These are phyloP conservation scores for Phytophthora melonis DNA, from an alignment of 352 stramenopile species.

Conservation along the genomic window DNA sequence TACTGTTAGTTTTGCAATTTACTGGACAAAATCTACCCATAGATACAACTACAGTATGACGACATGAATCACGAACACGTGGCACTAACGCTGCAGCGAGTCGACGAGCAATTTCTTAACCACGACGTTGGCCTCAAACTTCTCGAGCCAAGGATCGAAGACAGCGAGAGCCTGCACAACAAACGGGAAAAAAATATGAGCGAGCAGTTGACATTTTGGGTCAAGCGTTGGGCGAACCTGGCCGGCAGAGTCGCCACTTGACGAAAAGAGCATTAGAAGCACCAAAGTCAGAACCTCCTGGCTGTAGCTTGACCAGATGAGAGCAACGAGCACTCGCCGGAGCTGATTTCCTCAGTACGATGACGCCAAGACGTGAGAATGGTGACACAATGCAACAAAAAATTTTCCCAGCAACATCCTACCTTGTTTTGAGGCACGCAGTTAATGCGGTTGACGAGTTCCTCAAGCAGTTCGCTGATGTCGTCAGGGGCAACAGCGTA, in stretches of 20 bases:
- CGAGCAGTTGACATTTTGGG: too few species aligned
- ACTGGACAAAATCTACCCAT: too few species aligned
- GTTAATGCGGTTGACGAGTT: neutral
- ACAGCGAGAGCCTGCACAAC: conserved; percentile 3
- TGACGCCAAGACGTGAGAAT: neutral
- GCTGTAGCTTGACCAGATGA: neutral
- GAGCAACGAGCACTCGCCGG: neutral
- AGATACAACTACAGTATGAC: too few species aligned
- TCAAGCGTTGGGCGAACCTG: neutral
- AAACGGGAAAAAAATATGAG: neutral
- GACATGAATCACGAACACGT: neutral
- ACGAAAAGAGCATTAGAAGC: conserved; percentile 3
- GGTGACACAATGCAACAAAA: neutral
- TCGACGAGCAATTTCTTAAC: neutral
- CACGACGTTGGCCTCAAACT: conserved; percentile 12
- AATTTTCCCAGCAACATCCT: neutral
- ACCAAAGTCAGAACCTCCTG: neutral
- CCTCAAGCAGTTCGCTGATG: neutral
- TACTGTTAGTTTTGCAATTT: too few species aligned
- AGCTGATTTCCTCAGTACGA: neutral
- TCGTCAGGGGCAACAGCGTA: neutral
- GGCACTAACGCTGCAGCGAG: neutral
- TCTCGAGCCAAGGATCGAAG: neutral
- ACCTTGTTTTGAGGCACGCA: neutral
- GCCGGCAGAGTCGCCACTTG: neutral